Conservation (phyloP, 2,329 filamentous ascomycete species). For the Cladophialophora yegresii region DNA sequence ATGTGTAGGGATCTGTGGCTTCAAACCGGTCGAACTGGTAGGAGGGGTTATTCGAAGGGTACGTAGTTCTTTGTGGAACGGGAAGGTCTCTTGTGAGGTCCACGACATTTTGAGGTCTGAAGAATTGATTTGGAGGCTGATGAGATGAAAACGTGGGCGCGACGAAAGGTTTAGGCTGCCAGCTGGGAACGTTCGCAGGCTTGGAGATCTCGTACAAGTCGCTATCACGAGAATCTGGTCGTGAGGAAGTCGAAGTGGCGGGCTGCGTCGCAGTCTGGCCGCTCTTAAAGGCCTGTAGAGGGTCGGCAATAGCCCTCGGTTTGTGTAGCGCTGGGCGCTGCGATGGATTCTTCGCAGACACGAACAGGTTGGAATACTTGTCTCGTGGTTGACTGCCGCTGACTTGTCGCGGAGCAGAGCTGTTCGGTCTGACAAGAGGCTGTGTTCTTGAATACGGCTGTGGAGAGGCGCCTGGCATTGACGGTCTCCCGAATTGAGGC, state of each 20-base stretch:
- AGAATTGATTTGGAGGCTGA: constrained; percentile 40
- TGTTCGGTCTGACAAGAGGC: constrained; percentile 49
- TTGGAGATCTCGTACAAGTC: constrained; percentile 51
- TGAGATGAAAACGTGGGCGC: constrained; percentile 57
- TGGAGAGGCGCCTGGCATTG: constrained; percentile 52
- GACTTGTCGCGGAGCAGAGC: constrained; percentile 25
- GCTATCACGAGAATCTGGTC: constrained; percentile 16
- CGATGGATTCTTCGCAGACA: constrained; percentile 28
- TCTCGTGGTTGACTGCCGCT: constrained; percentile 28
- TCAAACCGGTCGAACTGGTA: constrained; percentile 55
- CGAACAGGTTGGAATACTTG: constrained; percentile 34
- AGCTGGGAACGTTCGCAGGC: constrained; percentile 52
- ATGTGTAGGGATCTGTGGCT: constrained; percentile 56
- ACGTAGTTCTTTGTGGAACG: constrained; percentile 43
- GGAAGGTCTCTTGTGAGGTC: constrained; percentile 50
- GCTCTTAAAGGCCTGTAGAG: constrained; percentile 31
- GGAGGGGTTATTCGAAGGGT: constrained; percentile 47
- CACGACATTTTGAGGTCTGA: constrained; percentile 50
- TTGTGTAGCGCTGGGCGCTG: constrained; percentile 33
- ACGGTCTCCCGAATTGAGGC: constrained; percentile 61
- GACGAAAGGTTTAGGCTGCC: constrained; percentile 54
- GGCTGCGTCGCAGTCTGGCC: constrained; percentile 34
- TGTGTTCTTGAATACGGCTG: constrained; percentile 50
- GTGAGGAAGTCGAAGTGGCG: constrained; percentile 33
- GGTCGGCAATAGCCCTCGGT: constrained; percentile 27